A percentile compares a stretch with the other conserved stretches of the same genome.
Conservation (phyloP, 2,329 filamentous ascomycete species). For the Trichoderma asperellum region DNA sequence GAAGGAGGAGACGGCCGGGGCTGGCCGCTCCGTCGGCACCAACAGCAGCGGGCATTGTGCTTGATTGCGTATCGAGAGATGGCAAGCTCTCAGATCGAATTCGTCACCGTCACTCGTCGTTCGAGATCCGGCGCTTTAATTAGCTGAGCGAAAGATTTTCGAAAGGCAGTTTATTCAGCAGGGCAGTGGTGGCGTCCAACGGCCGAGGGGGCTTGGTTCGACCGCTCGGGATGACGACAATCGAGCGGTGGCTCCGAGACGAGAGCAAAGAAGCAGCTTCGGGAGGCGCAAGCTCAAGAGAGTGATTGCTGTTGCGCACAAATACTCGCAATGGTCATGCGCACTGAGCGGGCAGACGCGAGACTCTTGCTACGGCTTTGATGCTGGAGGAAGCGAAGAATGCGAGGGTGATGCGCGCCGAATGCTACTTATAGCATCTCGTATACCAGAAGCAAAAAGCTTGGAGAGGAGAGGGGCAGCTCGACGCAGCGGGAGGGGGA, state of each 20-base stretch:
- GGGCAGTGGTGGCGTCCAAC: slow-evolving; percentile 7
- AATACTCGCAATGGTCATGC: background rate
- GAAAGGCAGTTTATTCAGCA: background rate
- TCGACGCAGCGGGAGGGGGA: slow-evolving; percentile 13
- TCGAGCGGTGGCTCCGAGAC: background rate
- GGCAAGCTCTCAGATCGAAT: background rate
- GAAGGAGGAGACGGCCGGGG: slow-evolving; percentile 69
- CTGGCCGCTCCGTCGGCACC: slow-evolving; percentile 41
- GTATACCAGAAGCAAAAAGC: slow-evolving; percentile 12
- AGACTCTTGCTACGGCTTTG: background rate
- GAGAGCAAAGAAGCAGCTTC: slow-evolving; percentile 5
- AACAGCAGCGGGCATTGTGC: slow-evolving; percentile 42
- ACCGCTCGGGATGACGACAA: slow-evolving; percentile 29
- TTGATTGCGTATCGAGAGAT: background rate
- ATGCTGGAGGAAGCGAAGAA: background rate
- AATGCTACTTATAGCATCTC: background rate
- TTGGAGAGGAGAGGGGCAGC: slow-evolving; percentile 15
- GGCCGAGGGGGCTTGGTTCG: slow-evolving; percentile 2
- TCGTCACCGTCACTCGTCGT: background rate
- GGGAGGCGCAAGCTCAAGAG: background rate
- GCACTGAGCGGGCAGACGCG: background rate
- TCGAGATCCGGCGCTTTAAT: background rate
- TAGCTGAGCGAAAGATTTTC: background rate
- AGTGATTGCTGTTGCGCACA: slow-evolving; percentile 6
- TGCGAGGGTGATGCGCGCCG: background rate